phyloP scores from a whole-genome alignment of 768 basidiomycete genomes.

The Mycena leptocephala region DNA sequence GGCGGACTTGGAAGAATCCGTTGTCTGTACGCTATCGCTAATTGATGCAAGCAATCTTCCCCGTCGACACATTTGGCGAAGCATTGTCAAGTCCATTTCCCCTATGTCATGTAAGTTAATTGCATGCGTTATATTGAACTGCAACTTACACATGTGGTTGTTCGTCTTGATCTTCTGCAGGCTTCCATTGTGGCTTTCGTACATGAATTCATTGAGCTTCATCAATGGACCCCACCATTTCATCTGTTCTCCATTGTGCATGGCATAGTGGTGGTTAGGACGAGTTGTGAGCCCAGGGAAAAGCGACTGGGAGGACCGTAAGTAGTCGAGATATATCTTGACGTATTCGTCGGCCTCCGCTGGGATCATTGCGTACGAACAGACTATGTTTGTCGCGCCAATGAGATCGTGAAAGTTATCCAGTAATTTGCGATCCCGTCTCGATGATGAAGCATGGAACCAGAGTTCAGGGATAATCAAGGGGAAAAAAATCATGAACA shows the following conservation, averaged over 20 bases:
- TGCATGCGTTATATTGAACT: neutral
- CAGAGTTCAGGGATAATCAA: constrained; percentile 27
- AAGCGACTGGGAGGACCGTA: constrained; percentile 16
- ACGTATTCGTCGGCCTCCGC: neutral
- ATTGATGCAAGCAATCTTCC: constrained; percentile 22
- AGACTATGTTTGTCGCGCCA: constrained; percentile 22
- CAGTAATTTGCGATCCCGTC: constrained; percentile 2
- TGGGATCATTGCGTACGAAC: neutral
- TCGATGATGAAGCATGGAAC: neutral
- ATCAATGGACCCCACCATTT: constrained; percentile 38
- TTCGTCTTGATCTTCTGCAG: constrained; percentile 31
- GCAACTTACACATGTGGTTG: constrained; percentile 20
- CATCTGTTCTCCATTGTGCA: constrained; percentile 24
- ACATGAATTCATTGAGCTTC: constrained; percentile 27
- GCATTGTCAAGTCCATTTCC: constrained; percentile 26
- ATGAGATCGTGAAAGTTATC: constrained; percentile 26
- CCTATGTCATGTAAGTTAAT: constrained; percentile 14
- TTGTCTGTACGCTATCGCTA: neutral
- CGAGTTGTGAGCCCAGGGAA: constrained; percentile 22
- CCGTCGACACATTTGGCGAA: constrained; percentile 24
- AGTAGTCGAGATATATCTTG: neutral
- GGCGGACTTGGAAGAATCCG: neutral
- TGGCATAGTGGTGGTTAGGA: constrained; percentile 19
- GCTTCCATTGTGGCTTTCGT: constrained; percentile 30
- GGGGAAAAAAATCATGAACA: constrained; percentile 27